A percentile compares a stretch with the other conserved stretches of the same genome.
These are phyloP conservation scores for Paecilomyces sp. DNA, from an alignment of 2,329 filamentous ascomycete genomes.

Conservation along the genomic window DNA sequence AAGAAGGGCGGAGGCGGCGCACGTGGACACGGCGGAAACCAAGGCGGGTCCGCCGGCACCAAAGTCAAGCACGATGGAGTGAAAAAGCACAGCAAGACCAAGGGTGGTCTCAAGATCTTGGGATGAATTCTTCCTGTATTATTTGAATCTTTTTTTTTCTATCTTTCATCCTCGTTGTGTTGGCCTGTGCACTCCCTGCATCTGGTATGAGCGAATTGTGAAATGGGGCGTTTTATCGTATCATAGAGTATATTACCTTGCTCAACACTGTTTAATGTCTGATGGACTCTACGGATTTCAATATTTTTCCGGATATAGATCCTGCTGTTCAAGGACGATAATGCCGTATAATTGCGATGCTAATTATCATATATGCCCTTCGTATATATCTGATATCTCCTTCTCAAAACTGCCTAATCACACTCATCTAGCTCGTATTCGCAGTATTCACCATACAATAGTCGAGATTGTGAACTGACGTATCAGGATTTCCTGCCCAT, in stretches of 20 bases:
- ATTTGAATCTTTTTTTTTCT: constrained; percentile 1
- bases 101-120: constrained; percentile 37
- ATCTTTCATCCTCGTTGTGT: constrained; percentile 15
- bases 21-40: constrained; percentile 19
- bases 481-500: constrained; percentile 7
- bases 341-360: not conserved
- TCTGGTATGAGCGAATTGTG: not conserved
- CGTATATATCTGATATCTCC: too few species aligned
- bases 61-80: constrained; percentile 39
- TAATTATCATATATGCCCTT: not conserved
- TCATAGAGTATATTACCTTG: not conserved
- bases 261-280: not conserved
- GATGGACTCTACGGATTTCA: not conserved
- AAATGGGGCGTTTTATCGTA: not conserved
- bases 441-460: constrained; percentile 8
- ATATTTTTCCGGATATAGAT: not conserved
- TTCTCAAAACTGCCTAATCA: too few species aligned
- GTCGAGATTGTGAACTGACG: constrained; percentile 4
- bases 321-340: not conserved
- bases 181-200: not conserved
- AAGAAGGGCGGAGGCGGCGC: constrained; percentile 39
- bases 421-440: not conserved
- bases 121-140: constrained; percentile 21
- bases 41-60: constrained; percentile 25
- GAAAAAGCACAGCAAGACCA: constrained; percentile 40